Percentiles rank a stretch among this genome's conserved stretches.
Conservation (phyloP, 2,329 filamentous ascomycete species). For the Pestalotiopsis fici region DNA sequence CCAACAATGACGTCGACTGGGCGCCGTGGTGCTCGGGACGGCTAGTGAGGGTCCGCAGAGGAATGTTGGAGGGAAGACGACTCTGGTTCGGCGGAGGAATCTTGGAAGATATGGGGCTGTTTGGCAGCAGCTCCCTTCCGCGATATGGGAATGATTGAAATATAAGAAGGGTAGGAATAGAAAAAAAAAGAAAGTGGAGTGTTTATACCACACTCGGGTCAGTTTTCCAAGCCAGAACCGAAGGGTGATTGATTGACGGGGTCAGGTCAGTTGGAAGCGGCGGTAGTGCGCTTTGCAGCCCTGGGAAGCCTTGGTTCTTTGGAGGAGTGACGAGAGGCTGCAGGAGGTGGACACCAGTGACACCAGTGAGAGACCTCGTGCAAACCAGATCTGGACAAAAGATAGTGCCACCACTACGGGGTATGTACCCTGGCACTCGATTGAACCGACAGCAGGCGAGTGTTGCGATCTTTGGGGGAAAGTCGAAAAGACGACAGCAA, state of each 20-base stretch:
- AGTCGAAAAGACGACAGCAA: neutral
- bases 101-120: constrained; percentile 78
- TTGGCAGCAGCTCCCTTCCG: constrained; percentile 71
- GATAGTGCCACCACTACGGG: constrained; percentile 6
- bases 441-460: constrained; percentile 5
- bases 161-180: constrained; percentile 25
- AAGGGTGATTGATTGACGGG: neutral
- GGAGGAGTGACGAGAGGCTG: constrained; percentile 10
- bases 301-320: neutral
- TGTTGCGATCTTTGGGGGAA: neutral
- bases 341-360: constrained; percentile 10
- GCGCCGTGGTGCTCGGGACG: constrained; percentile 36
- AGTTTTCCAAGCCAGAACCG: neutral
- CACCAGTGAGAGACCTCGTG: constrained; percentile 8
- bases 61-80: constrained; percentile 81
- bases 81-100: constrained; percentile 76
- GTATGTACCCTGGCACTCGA: constrained; percentile 3
- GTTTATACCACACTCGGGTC: constrained; percentile 16
- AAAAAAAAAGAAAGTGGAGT: constrained; percentile 22
- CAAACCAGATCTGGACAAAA: constrained; percentile 1
- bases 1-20: constrained; percentile 48
- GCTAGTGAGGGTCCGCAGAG: constrained; percentile 71
- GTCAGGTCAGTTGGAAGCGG: neutral
- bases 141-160: constrained; percentile 32
- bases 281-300: constrained; percentile 5